These are phyloP conservation scores for Pisolithus microcarpus DNA, from an alignment of 768 basidiomycete species.

Conservation along the genomic window DNA sequence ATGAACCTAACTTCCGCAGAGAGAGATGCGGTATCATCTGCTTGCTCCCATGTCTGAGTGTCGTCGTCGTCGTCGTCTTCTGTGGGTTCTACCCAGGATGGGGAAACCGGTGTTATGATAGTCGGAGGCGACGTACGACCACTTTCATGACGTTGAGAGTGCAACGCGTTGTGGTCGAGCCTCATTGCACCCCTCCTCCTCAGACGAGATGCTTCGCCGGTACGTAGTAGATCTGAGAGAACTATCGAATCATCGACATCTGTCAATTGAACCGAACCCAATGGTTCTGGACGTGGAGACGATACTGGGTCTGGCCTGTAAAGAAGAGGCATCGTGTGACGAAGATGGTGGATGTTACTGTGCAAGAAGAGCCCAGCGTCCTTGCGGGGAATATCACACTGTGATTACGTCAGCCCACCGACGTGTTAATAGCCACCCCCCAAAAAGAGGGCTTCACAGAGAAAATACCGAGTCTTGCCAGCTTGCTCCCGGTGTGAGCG, in stretches of 20 bases:
- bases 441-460: too few relatives aligned
- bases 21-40: conserved; percentile 21
- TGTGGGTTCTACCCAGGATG: conserved; percentile 29
- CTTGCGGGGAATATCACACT: too few relatives aligned
- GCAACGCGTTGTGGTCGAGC: conserved; percentile 38
- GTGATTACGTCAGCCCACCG: too few relatives aligned
- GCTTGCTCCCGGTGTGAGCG: too few relatives aligned
- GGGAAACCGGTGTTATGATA: conserved; percentile 21
- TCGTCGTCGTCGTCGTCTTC: conserved; percentile 20
- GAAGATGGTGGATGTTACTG: conserved; percentile 19
- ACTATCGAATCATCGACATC: conserved; percentile 65
- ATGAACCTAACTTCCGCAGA: conserved; percentile 15
- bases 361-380: neutral
- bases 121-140: conserved; percentile 20
- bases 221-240: conserved; percentile 66
- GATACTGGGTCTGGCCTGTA: conserved; percentile 17
- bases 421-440: too few relatives aligned
- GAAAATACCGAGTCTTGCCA: too few relatives aligned
- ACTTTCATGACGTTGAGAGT: conserved; percentile 22
- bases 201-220: conserved; percentile 65
- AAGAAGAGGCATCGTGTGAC: conserved; percentile 24
- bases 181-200: conserved; percentile 70
- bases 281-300: conserved; percentile 2
- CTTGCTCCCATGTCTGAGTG: conserved; percentile 28
- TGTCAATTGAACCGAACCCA: conserved; percentile 25